phyloP scores from a whole-genome alignment of 768 basidiomycete genomes.

The Leccinum subtestaceum region DNA sequence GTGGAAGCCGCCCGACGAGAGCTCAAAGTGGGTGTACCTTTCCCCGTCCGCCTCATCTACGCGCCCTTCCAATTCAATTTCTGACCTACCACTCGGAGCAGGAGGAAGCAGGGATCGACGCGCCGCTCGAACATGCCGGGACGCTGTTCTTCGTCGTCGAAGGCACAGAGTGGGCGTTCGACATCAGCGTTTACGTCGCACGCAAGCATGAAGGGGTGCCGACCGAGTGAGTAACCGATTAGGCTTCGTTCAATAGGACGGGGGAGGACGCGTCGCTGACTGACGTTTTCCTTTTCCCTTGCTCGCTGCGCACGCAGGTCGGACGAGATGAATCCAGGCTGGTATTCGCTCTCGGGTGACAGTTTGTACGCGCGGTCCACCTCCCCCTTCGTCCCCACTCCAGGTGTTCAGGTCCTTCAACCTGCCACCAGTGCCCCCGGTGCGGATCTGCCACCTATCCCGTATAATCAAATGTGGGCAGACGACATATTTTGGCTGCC shows the following conservation, averaged over 20 bases:
- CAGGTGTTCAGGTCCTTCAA: background rate
- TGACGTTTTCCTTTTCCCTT: background rate
- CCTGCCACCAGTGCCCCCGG: background rate
- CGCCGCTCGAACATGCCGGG: conserved; percentile 61
- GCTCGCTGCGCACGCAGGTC: conserved; percentile 44
- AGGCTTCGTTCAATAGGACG: background rate
- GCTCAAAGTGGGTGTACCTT: conserved; percentile 43
- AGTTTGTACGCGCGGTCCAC: conserved; percentile 17
- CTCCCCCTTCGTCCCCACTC: background rate
- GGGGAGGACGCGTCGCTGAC: background rate
- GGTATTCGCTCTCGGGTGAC: conserved; percentile 51
- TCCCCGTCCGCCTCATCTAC: background rate
- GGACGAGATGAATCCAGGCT: conserved; percentile 85
- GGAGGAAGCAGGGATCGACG: conserved; percentile 83
- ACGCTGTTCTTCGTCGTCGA: conserved; percentile 60
- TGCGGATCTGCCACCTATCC: conserved; percentile 42
- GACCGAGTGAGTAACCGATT: conserved; percentile 53
- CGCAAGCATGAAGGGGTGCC: conserved; percentile 57
- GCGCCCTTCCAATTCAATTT: background rate
- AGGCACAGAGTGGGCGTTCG: conserved; percentile 55
- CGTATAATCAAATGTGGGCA: conserved; percentile 58
- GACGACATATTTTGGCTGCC: conserved; percentile 72
- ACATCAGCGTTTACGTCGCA: conserved; percentile 72
- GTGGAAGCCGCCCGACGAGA: conserved; percentile 75
- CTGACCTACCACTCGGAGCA: conserved; percentile 25